Conservation (phyloP, 176 grass and related monocot genomes). For the Elaeis guineensis region DNA sequence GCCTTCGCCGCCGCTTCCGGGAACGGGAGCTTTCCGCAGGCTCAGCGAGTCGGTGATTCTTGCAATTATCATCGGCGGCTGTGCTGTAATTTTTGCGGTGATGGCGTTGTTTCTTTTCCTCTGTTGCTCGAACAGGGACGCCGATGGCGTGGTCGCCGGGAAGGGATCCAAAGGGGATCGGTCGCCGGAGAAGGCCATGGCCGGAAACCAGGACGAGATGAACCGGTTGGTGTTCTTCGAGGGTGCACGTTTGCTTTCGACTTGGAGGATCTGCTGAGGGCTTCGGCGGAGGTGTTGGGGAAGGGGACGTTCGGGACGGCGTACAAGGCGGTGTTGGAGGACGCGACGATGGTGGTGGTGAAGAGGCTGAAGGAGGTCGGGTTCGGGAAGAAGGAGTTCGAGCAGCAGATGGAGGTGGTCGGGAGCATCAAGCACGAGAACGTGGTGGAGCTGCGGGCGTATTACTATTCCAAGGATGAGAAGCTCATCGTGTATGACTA, state of each 20-base stretch:
- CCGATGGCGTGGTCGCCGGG: background rate
- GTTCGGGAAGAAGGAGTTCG: conserved; percentile 68
- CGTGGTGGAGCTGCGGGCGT: conserved; percentile 73
- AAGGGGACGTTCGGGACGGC: conserved; percentile 90
- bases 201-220: conserved; percentile 43
- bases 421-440: conserved; percentile 64
- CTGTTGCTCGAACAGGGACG: conserved; percentile 34
- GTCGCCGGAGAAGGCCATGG: conserved; percentile 67
- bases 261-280: conserved; percentile 79
- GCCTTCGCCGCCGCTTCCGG: background rate
- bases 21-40: background rate
- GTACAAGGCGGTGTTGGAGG: conserved; percentile 82
- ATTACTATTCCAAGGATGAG: conserved; percentile 99
- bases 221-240: conserved; percentile 90
- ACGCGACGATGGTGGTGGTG: conserved; percentile 77
- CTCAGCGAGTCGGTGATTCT: conserved; percentile 59
- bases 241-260: conserved; percentile 67
- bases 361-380: conserved; percentile 90
- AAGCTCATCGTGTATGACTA: conserved; percentile 88
- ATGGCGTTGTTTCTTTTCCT: conserved; percentile 39
- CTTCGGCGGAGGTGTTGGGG: conserved; percentile 88
- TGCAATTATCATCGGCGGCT: conserved; percentile 62
- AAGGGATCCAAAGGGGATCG: conserved; percentile 11
- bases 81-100: conserved; percentile 28
- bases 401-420: conserved; percentile 92